Evolutionary conservation across 495 filamentous ascomycete species (phyloP), one percentile per base, ranked within the genome.

Genomic region (Aspergillus coremiiformis): DNA sequence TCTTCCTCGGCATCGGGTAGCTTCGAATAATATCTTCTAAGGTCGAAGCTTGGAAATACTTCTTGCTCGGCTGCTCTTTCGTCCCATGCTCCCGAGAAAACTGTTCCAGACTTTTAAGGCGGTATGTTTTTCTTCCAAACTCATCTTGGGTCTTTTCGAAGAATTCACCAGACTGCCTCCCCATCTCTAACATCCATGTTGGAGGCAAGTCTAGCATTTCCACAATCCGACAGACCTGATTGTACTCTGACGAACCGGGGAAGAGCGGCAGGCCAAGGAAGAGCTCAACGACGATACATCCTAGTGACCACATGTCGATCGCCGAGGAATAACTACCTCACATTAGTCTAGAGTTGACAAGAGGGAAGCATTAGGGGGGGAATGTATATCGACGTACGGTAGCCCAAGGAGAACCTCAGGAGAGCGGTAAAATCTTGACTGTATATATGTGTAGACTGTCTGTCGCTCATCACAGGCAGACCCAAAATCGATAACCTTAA

Each of bases 401-500:
- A 99, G 67, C 5, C 94, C 94, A 24, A 97, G 78, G 24, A 99
- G 68, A 24, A 99, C 94, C 65, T 99, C 94, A 0, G 94, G 94
- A 1, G 94, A 99, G 51, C 94, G 82, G 66, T 99, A 99, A 70
- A 99, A 99, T 53, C 94, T 78, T 11, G 94, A 99, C 68, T 99
- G 94, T 56, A 99, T 99, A 67, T 99, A 99, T 4, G 94, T 99
- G 71, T 99, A 99, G 27, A 99, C 94, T 0, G 94, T 99, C 62
- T 99, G 94, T 29, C 94, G 81, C 68, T 99, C 94, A 63, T 99
- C 94, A 65, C 94, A 99, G 1, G 94, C 94, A 29, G 94, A 99
- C 21, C 94, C 94, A 61, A 99, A 99, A 74, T 99, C 94, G 61
- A 99, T 99, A 62, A 99, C 96, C 67, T 99, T 99, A 81, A 99